A percentile compares a stretch with the other conserved stretches of the same genome.
phyloP scores from a whole-genome alignment of 2,329 filamentous ascomycete genomes.

The Penicillium sp. region DNA sequence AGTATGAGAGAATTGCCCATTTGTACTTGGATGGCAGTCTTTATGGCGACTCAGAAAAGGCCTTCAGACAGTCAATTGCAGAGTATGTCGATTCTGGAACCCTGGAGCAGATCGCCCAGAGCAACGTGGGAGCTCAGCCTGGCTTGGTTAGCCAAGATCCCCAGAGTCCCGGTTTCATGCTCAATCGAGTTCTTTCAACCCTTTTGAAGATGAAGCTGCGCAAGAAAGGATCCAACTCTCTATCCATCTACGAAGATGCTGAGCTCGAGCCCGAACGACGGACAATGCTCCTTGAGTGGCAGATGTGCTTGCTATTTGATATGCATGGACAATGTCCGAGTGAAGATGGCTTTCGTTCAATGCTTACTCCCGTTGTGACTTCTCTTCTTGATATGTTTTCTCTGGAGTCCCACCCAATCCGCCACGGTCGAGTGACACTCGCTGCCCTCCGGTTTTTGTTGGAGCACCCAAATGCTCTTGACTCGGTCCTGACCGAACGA shows the following conservation, averaged over 20 bases:
- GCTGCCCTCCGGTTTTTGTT: constrained; percentile 34
- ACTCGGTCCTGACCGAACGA: constrained; percentile 23
- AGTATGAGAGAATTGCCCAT: constrained; percentile 44
- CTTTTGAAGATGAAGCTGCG: constrained; percentile 37
- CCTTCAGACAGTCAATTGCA: constrained; percentile 39
- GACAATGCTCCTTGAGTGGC: constrained; percentile 37
- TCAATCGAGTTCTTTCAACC: constrained; percentile 36
- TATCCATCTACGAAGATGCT: constrained; percentile 32
- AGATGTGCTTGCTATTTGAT: constrained; percentile 35
- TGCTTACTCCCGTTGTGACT: constrained; percentile 27
- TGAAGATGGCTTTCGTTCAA: constrained; percentile 27
- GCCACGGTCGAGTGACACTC: constrained; percentile 36
- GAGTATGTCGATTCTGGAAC: constrained; percentile 39
- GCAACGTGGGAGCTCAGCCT: constrained; percentile 25
- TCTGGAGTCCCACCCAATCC: constrained; percentile 31
- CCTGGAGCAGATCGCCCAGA: constrained; percentile 29
- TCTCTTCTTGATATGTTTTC: constrained; percentile 36
- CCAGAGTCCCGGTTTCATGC: constrained; percentile 33
- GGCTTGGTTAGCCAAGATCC: constrained; percentile 31
- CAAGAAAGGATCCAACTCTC: constrained; percentile 23
- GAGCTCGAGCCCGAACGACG: constrained; percentile 24
- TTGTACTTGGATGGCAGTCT: constrained; percentile 40
- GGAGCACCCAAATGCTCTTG: constrained; percentile 30
- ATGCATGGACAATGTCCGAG: constrained; percentile 24
- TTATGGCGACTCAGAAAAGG: constrained; percentile 32